Evolutionary conservation across 257 asterid species (phyloP).

Genomic region (Coffea canephora): DNA sequence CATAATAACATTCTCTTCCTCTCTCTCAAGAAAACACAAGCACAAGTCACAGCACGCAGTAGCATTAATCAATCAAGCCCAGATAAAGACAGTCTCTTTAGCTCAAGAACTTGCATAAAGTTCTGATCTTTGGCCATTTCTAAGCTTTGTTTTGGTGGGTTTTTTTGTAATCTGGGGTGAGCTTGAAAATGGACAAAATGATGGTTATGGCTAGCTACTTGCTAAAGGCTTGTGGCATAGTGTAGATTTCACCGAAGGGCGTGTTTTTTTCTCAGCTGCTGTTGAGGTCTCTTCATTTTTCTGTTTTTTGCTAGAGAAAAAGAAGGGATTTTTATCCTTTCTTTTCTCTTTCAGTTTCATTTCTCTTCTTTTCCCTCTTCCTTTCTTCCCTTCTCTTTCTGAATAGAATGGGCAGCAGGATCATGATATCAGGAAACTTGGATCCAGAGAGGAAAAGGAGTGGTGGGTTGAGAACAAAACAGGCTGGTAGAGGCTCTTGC

Average conservation of each 20-base stretch:
- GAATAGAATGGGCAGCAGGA: constrained; percentile 60
- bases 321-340: constrained; percentile 15
- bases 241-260: constrained; percentile 45
- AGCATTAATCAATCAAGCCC: constrained; percentile 15
- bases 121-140: constrained; percentile 35
- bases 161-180: constrained; percentile 1
- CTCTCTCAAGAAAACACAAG: neutral
- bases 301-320: constrained; percentile 8
- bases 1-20: neutral
- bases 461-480: constrained; percentile 95
- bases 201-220: constrained; percentile 54
- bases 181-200: constrained; percentile 59
- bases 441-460: constrained; percentile 90
- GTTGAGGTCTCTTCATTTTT: constrained; percentile 13
- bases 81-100: constrained; percentile 4
- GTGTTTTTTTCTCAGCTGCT: constrained; percentile 3
- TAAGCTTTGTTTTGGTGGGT: neutral
- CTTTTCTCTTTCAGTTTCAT: constrained; percentile 17
- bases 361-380: constrained; percentile 8
- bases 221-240: constrained; percentile 86
- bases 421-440: constrained; percentile 52
- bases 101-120: constrained; percentile 23
- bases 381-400: constrained; percentile 18
- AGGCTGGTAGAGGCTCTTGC: constrained; percentile 99
- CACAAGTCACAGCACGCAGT: constrained; percentile 19